These are phyloP conservation scores for Lathyrus oleraceus DNA, from an alignment of 306 rosid species.

Conservation along the genomic window DNA sequence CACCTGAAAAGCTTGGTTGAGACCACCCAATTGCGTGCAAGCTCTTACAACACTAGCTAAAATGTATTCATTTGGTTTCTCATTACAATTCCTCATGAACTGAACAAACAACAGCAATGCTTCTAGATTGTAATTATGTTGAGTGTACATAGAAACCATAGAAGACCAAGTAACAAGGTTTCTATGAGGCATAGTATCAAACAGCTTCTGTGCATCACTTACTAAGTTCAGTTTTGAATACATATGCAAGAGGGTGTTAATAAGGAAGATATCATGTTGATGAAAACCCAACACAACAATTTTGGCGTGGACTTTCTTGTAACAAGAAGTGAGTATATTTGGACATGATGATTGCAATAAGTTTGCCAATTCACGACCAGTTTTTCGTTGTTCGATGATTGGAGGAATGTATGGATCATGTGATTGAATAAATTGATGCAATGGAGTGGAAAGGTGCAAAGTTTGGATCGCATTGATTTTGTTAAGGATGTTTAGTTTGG, in stretches of 20 bases:
- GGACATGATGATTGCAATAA: slow-evolving; percentile 48
- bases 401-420: slow-evolving; percentile 30
- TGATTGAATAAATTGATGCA: slow-evolving; percentile 37
- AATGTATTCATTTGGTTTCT: slow-evolving; percentile 64
- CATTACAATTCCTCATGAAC: slow-evolving; percentile 49
- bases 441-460: slow-evolving; percentile 35
- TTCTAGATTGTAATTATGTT: slow-evolving; percentile 45
- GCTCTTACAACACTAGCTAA: slow-evolving; percentile 71
- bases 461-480: slow-evolving; percentile 14
- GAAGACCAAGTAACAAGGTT: slow-evolving; percentile 80
- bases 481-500: slow-evolving; percentile 25
- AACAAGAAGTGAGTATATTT: slow-evolving; percentile 30
- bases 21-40: slow-evolving; percentile 58
- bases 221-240: slow-evolving; percentile 44
- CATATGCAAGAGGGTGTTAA: slow-evolving; percentile 55
- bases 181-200: slow-evolving; percentile 65
- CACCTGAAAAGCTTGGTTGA: slow-evolving; percentile 55
- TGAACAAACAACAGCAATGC: slow-evolving; percentile 56
- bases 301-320: slow-evolving; percentile 57
- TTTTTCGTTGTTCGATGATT: slow-evolving; percentile 37
- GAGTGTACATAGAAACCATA: slow-evolving; percentile 74
- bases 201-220: slow-evolving; percentile 58
- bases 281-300: slow-evolving; percentile 64
- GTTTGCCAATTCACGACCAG: slow-evolving; percentile 54
- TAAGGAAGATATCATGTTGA: slow-evolving; percentile 58